Evolutionary conservation across 2,329 filamentous ascomycete species (phyloP).

Genomic region (Huntiella decipiens): DNA sequence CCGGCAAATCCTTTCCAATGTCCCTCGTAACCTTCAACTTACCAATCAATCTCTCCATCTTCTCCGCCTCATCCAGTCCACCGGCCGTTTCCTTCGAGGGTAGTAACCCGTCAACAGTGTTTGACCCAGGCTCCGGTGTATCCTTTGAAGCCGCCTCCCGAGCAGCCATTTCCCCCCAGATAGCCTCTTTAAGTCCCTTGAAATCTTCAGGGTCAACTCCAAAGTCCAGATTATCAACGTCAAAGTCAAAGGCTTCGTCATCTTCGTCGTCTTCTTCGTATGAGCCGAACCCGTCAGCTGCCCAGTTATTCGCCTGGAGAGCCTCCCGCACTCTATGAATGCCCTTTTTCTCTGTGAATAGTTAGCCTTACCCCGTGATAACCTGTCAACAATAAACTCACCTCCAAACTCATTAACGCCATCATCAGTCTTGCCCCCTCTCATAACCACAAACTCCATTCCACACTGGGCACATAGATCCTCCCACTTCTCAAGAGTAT

Average conservation of each 20-base stretch:
- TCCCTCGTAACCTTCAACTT: slow-evolving; percentile 44
- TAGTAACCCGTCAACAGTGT: neutral
- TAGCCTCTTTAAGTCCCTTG: slow-evolving; percentile 30
- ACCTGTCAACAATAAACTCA: slow-evolving; percentile 19
- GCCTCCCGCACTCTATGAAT: slow-evolving; percentile 41
- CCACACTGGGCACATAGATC: slow-evolving; percentile 36
- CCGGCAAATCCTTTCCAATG: slow-evolving; percentile 37
- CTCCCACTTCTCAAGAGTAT: slow-evolving; percentile 39
- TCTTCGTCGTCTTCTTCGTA: slow-evolving; percentile 18
- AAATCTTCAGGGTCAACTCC: slow-evolving; percentile 29
- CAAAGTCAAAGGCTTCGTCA: slow-evolving; percentile 20
- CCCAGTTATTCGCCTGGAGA: slow-evolving; percentile 47
- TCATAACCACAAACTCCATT: slow-evolving; percentile 43
- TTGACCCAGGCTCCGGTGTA: neutral
- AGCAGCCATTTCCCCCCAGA: slow-evolving; percentile 25
- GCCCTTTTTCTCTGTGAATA: slow-evolving; percentile 34
- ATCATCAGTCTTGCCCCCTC: slow-evolving; percentile 20
- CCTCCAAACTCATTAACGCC: slow-evolving; percentile 39
- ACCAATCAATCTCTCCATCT: slow-evolving; percentile 43
- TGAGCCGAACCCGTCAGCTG: slow-evolving; percentile 7
- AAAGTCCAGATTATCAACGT: slow-evolving; percentile 31
- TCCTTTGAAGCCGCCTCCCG: slow-evolving; percentile 14
- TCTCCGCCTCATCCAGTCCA: slow-evolving; percentile 33
- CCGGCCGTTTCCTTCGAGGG: slow-evolving; percentile 19
- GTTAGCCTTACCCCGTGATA: neutral